A percentile compares a stretch with the other conserved stretches of the same genome.
Evolutionary conservation across 345 rosid genomes (phyloP).

Genomic region (Turritis glabra): DNA sequence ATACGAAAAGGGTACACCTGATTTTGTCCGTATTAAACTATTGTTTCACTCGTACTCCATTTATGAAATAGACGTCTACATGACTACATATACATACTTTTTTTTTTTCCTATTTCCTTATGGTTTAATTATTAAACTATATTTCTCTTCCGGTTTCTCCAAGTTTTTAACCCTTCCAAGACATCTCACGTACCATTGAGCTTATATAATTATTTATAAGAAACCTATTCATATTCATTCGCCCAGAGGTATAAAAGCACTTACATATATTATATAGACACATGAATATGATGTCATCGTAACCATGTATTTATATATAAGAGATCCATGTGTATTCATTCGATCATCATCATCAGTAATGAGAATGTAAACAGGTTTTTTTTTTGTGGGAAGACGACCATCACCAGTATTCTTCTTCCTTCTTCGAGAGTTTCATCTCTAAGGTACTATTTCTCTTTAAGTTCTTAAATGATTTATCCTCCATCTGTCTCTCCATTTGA

Average conservation of each 20-base stretch:
- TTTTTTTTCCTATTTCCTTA: not conserved
- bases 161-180: conserved; percentile 27
- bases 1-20: conserved; percentile 35
- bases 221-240: conserved; percentile 19
- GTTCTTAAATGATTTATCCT: not conserved
- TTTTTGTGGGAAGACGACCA: conserved; percentile 15
- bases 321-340: conserved; percentile 4
- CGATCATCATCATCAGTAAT: conserved; percentile 10
- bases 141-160: conserved; percentile 15
- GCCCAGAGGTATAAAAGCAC: not conserved
- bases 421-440: conserved; percentile 8
- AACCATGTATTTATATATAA: conserved; percentile 22
- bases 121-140: not conserved
- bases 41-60: conserved; percentile 39
- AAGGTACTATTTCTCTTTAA: conserved; percentile 19
- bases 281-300: conserved; percentile 28
- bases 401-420: conserved; percentile 16
- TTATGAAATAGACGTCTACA: conserved; percentile 31
- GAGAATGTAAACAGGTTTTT: conserved; percentile 14
- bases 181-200: conserved; percentile 1
- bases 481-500: not conserved
- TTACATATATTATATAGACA: not conserved
- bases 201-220: not conserved
- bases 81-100: not conserved
- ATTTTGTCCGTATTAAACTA: conserved; percentile 37